phyloP scores from a whole-genome alignment of 805 yeast species.

The Yamadazyma philogaea region DNA sequence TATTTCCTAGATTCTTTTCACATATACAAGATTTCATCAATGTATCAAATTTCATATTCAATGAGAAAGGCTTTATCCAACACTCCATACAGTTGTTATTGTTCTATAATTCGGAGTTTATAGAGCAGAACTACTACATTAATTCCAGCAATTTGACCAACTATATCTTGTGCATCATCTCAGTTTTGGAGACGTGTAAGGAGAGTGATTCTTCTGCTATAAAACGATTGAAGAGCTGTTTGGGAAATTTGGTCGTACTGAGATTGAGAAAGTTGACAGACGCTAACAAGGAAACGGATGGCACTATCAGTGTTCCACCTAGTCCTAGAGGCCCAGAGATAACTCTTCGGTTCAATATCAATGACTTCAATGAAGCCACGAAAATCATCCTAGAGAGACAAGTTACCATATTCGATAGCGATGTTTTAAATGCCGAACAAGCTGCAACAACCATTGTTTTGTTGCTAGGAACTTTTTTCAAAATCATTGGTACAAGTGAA shows the following conservation, averaged over 20 bases:
- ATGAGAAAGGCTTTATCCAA: slow-evolving; percentile 28
- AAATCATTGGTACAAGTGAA: slow-evolving; percentile 17
- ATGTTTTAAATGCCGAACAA: slow-evolving; percentile 30
- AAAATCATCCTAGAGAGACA: slow-evolving; percentile 34
- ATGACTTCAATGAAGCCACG: slow-evolving; percentile 18
- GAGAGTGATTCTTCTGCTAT: slow-evolving; percentile 9
- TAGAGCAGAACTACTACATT: slow-evolving; percentile 27
- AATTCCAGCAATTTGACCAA: slow-evolving; percentile 20
- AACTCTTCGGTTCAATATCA: not conserved
- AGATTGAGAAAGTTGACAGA: slow-evolving; percentile 19
- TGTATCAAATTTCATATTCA: slow-evolving; percentile 33
- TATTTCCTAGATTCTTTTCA: slow-evolving; percentile 35
- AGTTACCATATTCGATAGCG: slow-evolving; percentile 26
- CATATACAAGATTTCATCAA: slow-evolving; percentile 34
- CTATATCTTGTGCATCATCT: slow-evolving; percentile 28
- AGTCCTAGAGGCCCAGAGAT: not conserved
- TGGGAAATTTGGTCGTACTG: slow-evolving; percentile 24
- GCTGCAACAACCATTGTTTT: slow-evolving; percentile 32
- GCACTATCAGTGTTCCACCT: not conserved
- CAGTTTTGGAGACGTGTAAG: slow-evolving; percentile 27
- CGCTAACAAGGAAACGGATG: slow-evolving; percentile 1
- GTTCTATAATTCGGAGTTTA: slow-evolving; percentile 28
- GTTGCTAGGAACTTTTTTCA: slow-evolving; percentile 29
- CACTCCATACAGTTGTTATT: slow-evolving; percentile 23
- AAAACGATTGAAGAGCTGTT: slow-evolving; percentile 18